Conservation (phyloP, 2,329 filamentous ascomycete species). For the Erysiphe pulchra region DNA sequence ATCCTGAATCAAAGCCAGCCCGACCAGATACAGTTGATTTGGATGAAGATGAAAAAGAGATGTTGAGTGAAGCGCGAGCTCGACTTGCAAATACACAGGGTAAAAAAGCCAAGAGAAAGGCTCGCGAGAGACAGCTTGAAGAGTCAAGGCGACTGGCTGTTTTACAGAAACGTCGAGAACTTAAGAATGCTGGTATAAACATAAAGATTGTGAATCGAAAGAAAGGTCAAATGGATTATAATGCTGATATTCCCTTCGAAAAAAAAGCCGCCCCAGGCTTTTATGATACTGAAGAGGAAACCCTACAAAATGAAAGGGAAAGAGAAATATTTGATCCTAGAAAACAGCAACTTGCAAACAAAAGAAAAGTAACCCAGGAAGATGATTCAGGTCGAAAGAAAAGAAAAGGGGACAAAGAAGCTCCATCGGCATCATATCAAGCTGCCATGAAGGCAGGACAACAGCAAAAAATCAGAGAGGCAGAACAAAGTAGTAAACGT, state of each 20-base stretch:
- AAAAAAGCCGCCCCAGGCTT: slow-evolving; percentile 74
- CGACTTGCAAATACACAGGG: slow-evolving; percentile 93
- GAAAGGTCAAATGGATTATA: slow-evolving; percentile 97
- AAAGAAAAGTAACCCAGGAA: slow-evolving; percentile 79
- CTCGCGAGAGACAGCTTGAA: slow-evolving; percentile 80
- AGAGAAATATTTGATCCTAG: slow-evolving; percentile 71
- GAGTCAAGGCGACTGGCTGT: slow-evolving; percentile 76
- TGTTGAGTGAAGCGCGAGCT: slow-evolving; percentile 91
- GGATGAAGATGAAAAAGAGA: slow-evolving; percentile 98
- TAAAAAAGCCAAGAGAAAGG: slow-evolving; percentile 97
- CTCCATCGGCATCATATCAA: slow-evolving; percentile 51
- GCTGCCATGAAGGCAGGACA: slow-evolving; percentile 84
- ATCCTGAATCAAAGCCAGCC: slow-evolving; percentile 87
- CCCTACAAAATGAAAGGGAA: slow-evolving; percentile 56
- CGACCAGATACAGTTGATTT: slow-evolving; percentile 92
- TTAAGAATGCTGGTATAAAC: slow-evolving; percentile 96
- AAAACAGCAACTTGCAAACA: slow-evolving; percentile 73
- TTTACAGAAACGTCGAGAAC: slow-evolving; percentile 80
- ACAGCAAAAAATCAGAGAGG: slow-evolving; percentile 81
- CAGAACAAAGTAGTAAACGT: slow-evolving; percentile 88
- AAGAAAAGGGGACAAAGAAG: slow-evolving; percentile 68
- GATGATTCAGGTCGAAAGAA: slow-evolving; percentile 60
- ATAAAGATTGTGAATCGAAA: slow-evolving; percentile 84
- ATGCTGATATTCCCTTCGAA: slow-evolving; percentile 94
- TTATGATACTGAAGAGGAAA: slow-evolving; percentile 75